Evolutionary conservation across 1,284 basidiomycete species (phyloP), one percentile per base, ranked within the genome.

Genomic region (Cutaneotrichosporon sp.): DNA sequence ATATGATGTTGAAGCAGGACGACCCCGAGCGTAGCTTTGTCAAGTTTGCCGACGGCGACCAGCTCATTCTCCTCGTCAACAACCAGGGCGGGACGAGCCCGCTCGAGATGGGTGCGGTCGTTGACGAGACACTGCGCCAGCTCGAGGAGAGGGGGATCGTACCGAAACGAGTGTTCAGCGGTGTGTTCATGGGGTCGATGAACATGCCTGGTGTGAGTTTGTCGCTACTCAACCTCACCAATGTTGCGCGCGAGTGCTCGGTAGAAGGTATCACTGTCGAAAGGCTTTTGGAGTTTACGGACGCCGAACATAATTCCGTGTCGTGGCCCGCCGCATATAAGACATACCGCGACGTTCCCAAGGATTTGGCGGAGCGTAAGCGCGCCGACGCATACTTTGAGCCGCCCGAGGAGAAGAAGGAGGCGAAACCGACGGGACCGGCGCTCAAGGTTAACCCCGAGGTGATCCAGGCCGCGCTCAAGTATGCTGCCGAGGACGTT

Each of bases 191-290:
- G 78, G 82, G 82, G 36, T 79, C 77, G 51, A 81, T 83, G 75
- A 83, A 83, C 70, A 82, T 82, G 65, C 82, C 82, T 16, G 82
- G 82, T 52, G 80, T 83, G 66, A 78, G 76, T 38, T 71, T 83
- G 61, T 77, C 80, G 60, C 76, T 83, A 36, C 73, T 83, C 62
- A 83, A 83, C 71, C 77, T 83, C 61, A 80, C 69, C 69, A 81
- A 70, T 61, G 73, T 80, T 63, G 58, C 76, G 61, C 55, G 60
- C 46, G 72, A 73, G n/a, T 51, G 50, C 50, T 13, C 7, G 10
- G 26, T 9, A 26, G 63, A 67, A 2, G 69, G 67, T 22, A 58
- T 67, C n/a, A 52, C 58, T 10, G 70, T 70, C 9, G 69, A 74
- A 26, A 65, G 74, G 63, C 67, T 83, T n/a, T 70, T 83, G 31